Evolutionary conservation across 169 alveolate genomes (phyloP), one percentile per base, ranked within the genome.

Genomic region (Plasmodium ovale): DNA sequence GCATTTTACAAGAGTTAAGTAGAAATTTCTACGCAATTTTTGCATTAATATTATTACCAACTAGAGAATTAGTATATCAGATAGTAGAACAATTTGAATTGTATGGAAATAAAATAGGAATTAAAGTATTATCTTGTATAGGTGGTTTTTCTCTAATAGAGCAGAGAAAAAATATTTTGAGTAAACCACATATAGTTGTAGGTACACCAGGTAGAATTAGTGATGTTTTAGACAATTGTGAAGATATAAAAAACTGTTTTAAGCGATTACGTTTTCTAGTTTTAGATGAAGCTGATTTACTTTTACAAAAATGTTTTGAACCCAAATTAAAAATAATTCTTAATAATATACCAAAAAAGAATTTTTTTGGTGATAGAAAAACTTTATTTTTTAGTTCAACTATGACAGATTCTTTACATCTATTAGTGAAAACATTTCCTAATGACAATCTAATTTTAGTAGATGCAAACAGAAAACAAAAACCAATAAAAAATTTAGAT

Each of bases 341-440:
- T 29, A 69, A 93, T 2, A 82, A 92, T 42, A 69, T 96, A 25
- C 98, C 98, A 14, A 74, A 74, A 35, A 19, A 29, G 1, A 29
- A 19, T n/a, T 54, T 82, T 5, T 21, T 82, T 7, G 44, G 90
- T 27, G 53, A 77, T 10, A 91, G 98, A 21, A 96, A 94, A 87
- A 99, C 99, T n/a, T 97, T 96, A 77, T 93, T 99, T 60, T 98
- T 98, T 87, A 97, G 99, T 37, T 99, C 99, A 1, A 99, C 99
- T 2, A 96, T 97, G 95, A 98, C 99, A 31, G 95, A 96, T 70
- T 37, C 95, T 9, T 10, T 74, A 14, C 33, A 74, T 10, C 16
- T 60, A 9, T 51, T 74, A 23, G 33, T 19, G 33, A 14, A 74
- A 4, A 5, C 69, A 10, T 74, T 74, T 65, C 88, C 88, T 0